These are phyloP conservation scores for Lenwebbia sp. DNA, from an alignment of 345 rosid genomes.

Conservation along the genomic window DNA sequence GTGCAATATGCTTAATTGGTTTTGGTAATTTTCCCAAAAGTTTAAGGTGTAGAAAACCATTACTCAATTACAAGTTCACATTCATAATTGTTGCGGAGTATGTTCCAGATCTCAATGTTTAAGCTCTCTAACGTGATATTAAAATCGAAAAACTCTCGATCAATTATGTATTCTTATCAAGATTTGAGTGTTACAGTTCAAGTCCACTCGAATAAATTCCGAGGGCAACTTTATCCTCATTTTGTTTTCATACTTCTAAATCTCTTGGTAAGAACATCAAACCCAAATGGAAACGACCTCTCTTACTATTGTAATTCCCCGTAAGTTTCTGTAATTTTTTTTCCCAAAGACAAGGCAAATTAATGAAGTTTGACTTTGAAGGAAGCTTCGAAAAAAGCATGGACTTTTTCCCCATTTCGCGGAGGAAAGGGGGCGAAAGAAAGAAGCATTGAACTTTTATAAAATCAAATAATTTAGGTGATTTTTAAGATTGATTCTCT, in stretches of 20 bases:
- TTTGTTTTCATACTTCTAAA: background rate
- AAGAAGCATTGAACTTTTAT: background rate
- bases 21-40: background rate
- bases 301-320: background rate
- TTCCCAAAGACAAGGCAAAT: background rate
- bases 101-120: background rate
- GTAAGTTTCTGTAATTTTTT: background rate
- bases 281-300: background rate
- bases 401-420: background rate
- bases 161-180: background rate
- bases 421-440: background rate
- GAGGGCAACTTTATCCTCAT: background rate
- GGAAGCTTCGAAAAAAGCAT: background rate
- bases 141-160: background rate
- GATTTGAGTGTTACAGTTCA: rapidly evolving
- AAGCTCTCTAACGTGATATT: background rate
- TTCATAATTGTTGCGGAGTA: background rate
- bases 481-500: background rate
- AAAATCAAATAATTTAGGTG: background rate
- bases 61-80: background rate
- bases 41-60: background rate
- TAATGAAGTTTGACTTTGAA: background rate
- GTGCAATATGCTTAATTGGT: too few relatives aligned
- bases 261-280: background rate
- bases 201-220: background rate